A percentile compares a stretch with the other conserved stretches of the same genome.
Conservation (phyloP, 805 yeast species). For the Metschnikowia hibisci region DNA sequence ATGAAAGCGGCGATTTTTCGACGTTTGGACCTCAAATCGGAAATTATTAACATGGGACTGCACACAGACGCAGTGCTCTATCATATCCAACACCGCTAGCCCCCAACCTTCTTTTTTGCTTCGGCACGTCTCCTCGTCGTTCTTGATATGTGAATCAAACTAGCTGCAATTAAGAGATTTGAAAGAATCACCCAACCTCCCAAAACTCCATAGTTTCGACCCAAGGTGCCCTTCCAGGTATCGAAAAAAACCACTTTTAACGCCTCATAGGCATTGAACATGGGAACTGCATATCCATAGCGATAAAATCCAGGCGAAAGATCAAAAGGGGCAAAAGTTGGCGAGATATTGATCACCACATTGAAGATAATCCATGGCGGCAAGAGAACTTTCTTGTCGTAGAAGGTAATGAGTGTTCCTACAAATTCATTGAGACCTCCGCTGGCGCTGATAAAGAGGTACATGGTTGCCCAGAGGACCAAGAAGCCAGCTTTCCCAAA, state of each 20-base stretch:
- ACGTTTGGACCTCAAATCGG: not conserved
- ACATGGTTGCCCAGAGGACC: slow-evolving; percentile 32
- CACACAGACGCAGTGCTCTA: not conserved
- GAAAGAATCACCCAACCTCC: slow-evolving; percentile 27
- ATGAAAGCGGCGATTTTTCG: not conserved
- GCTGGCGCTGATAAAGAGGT: slow-evolving; percentile 25
- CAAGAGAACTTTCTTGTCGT: slow-evolving; percentile 18
- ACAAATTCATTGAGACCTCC: slow-evolving; percentile 28
- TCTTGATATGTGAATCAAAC: slow-evolving; percentile 6
- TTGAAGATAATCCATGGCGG: slow-evolving; percentile 31
- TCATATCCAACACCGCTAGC: not conserved
- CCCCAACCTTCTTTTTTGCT: not conserved
- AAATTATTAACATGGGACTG: not conserved
- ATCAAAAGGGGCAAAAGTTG: slow-evolving; percentile 33
- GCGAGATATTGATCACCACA: slow-evolving; percentile 28
- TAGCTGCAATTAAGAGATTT: slow-evolving; percentile 5
- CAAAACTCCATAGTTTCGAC: slow-evolving; percentile 28
- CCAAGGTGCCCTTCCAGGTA: slow-evolving; percentile 32
- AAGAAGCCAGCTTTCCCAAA: slow-evolving; percentile 32
- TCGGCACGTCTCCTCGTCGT: not conserved
- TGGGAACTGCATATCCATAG: slow-evolving; percentile 37
- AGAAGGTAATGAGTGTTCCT: slow-evolving; percentile 20
- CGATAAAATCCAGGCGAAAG: slow-evolving; percentile 29
- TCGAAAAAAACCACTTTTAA: slow-evolving; percentile 32
- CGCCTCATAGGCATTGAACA: slow-evolving; percentile 30